Percentiles rank a stretch among this genome's conserved stretches.
Evolutionary conservation across 768 basidiomycete genomes (phyloP).

Genomic region (Auriscalpium orientale): DNA sequence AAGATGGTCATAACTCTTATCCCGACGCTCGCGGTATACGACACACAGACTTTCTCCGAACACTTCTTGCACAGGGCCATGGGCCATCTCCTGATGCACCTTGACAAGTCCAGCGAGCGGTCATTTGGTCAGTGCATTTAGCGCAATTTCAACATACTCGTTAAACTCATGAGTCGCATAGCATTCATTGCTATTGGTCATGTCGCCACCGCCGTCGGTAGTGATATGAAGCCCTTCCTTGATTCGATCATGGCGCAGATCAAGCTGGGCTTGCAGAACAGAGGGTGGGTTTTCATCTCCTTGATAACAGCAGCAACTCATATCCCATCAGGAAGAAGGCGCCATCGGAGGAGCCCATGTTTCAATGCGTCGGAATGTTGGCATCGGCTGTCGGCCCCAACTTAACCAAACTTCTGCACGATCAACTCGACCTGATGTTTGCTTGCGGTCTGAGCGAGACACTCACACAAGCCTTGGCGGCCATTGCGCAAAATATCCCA

Average conservation of each 20-base stretch:
- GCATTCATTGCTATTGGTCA: slow-evolving; percentile 97
- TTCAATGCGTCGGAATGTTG: slow-evolving; percentile 96
- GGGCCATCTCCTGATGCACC: slow-evolving; percentile 80
- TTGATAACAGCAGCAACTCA: neutral
- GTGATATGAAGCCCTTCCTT: slow-evolving; percentile 93
- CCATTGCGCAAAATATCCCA: slow-evolving; percentile 81
- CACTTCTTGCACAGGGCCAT: slow-evolving; percentile 91
- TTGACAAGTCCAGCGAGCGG: slow-evolving; percentile 85
- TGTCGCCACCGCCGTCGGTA: slow-evolving; percentile 82
- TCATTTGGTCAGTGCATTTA: slow-evolving; percentile 56
- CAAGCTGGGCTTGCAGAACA: slow-evolving; percentile 75
- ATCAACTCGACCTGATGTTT: slow-evolving; percentile 95
- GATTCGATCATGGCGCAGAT: slow-evolving; percentile 86
- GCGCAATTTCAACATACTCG: neutral
- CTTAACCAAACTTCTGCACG: slow-evolving; percentile 90
- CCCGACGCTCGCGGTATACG: slow-evolving; percentile 89
- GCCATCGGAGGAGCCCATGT: slow-evolving; percentile 89
- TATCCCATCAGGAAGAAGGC: slow-evolving; percentile 64
- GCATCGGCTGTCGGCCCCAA: slow-evolving; percentile 93
- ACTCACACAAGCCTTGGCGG: slow-evolving; percentile 73
- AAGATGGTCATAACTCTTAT: slow-evolving; percentile 95
- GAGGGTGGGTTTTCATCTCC: slow-evolving; percentile 50
- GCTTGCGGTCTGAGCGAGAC: slow-evolving; percentile 89
- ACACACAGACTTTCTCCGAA: slow-evolving; percentile 85
- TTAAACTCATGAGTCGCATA: slow-evolving; percentile 23